Evolutionary conservation across 1,284 basidiomycete genomes (phyloP).

Genomic region (Psilocybe mexicana): DNA sequence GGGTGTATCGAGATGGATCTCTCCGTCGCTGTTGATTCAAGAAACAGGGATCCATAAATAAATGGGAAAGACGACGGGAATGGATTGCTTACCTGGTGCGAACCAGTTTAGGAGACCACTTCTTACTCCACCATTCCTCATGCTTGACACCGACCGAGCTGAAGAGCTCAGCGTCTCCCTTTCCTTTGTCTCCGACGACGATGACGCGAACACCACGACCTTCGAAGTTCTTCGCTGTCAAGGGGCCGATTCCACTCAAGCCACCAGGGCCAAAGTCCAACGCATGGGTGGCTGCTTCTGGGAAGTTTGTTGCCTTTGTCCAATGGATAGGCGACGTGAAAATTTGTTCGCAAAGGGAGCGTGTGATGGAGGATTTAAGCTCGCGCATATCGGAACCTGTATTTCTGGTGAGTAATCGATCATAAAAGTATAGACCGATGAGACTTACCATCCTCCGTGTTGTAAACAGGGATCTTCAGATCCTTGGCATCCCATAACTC

Average conservation of each 20-base stretch:
- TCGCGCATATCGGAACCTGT: constrained; percentile 82
- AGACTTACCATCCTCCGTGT: constrained; percentile 86
- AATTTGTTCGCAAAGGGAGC: constrained; percentile 89
- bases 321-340: constrained; percentile 93
- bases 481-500: constrained; percentile 82
- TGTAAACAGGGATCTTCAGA: constrained; percentile 83
- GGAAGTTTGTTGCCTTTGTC: constrained; percentile 88
- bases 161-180: constrained; percentile 86
- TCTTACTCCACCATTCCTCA: constrained; percentile 91
- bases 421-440: not conserved
- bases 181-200: constrained; percentile 84
- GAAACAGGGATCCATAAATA: constrained; percentile 8
- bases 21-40: constrained; percentile 68
- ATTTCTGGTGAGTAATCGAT: constrained; percentile 19
- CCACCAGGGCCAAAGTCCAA: constrained; percentile 98
- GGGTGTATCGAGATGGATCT: constrained; percentile 90
- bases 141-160: constrained; percentile 64
- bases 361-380: constrained; percentile 67
- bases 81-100: constrained; percentile 73
- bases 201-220: constrained; percentile 91
- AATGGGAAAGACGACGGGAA: not conserved
- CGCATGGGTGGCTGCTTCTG: constrained; percentile 87
- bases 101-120: constrained; percentile 83
- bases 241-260: constrained; percentile 87
- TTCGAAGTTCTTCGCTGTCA: constrained; percentile 89